These are phyloP conservation scores for Pseudonitzschia multistriata DNA, from an alignment of 108 stramenopile genomes.

Conservation along the genomic window DNA sequence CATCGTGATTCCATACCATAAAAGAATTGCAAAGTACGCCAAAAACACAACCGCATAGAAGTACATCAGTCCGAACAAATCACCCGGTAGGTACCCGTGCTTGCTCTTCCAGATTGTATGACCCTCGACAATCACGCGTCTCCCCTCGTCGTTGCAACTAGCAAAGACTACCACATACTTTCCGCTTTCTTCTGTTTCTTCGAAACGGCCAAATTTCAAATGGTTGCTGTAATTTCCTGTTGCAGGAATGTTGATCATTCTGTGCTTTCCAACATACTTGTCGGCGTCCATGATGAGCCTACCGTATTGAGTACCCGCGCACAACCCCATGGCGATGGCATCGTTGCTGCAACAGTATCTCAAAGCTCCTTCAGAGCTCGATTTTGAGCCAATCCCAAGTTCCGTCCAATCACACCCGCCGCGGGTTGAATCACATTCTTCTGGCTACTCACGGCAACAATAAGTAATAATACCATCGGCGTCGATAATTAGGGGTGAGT, in stretches of 20 bases:
- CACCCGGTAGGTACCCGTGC: slow-evolving; percentile 82
- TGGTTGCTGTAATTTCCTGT: slow-evolving; percentile 46
- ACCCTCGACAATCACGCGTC: slow-evolving; percentile 60
- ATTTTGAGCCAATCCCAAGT: slow-evolving; percentile 62
- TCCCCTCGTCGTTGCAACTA: slow-evolving; percentile 78
- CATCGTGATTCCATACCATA: slow-evolving; percentile 69
- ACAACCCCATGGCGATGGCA: slow-evolving; percentile 64
- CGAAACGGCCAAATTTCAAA: slow-evolving; percentile 50
- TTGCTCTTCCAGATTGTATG: slow-evolving; percentile 64
- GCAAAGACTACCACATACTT: slow-evolving; percentile 74
- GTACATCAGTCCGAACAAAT: slow-evolving; percentile 83
- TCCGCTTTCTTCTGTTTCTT: slow-evolving; percentile 47
- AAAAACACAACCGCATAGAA: slow-evolving; percentile 55
- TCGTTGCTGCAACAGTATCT: slow-evolving; percentile 82
- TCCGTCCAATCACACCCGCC: slow-evolving; percentile 80
- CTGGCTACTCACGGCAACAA: slow-evolving; percentile 37
- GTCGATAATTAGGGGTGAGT: neutral
- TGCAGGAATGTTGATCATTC: slow-evolving; percentile 58
- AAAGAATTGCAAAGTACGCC: slow-evolving; percentile 45
- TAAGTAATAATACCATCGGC: neutral
- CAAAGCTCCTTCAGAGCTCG: slow-evolving; percentile 44
- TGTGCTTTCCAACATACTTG: slow-evolving; percentile 62
- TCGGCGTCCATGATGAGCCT: slow-evolving; percentile 61
- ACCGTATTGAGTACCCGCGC: slow-evolving; percentile 45
- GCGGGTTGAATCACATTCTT: slow-evolving; percentile 57